Conservation (phyloP, 2,329 filamentous ascomycete genomes). For the Chaetomiaceae sp. region DNA sequence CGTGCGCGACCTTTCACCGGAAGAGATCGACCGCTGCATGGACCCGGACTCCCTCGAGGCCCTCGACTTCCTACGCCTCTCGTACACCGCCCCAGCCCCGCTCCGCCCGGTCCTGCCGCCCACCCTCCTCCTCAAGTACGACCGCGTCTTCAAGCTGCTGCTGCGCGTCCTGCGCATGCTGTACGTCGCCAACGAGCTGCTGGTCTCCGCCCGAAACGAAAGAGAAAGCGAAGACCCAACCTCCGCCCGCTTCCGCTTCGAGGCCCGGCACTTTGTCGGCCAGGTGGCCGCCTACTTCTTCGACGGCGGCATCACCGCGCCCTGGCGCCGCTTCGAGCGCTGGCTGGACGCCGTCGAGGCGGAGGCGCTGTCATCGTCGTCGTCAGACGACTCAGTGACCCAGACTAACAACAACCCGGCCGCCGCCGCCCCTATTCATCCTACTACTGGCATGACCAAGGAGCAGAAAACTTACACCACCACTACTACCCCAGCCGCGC, state of each 20-base stretch:
- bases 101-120: slow-evolving; percentile 69
- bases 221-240: slow-evolving; percentile 32
- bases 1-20: slow-evolving; percentile 70
- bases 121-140: slow-evolving; percentile 68
- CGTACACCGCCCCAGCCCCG: slow-evolving; percentile 70
- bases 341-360: slow-evolving; percentile 59
- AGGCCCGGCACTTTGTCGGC: slow-evolving; percentile 74
- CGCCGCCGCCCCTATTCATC: neutral
- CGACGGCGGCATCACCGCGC: slow-evolving; percentile 64
- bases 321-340: slow-evolving; percentile 65
- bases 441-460: no score
- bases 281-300: slow-evolving; percentile 72
- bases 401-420: neutral
- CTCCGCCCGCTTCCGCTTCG: slow-evolving; percentile 59
- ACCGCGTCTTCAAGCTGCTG: slow-evolving; percentile 74
- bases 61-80: slow-evolving; percentile 84
- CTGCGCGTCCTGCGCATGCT: slow-evolving; percentile 73
- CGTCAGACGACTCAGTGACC: no score
- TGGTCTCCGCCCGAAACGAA: slow-evolving; percentile 22
- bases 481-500: slow-evolving; percentile 51
- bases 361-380: neutral
- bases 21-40: slow-evolving; percentile 77
- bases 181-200: slow-evolving; percentile 62
- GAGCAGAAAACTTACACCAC: no score
- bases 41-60: slow-evolving; percentile 78